phyloP scores from a whole-genome alignment of 495 filamentous ascomycete genomes.

The Penicillium cinerascens region DNA sequence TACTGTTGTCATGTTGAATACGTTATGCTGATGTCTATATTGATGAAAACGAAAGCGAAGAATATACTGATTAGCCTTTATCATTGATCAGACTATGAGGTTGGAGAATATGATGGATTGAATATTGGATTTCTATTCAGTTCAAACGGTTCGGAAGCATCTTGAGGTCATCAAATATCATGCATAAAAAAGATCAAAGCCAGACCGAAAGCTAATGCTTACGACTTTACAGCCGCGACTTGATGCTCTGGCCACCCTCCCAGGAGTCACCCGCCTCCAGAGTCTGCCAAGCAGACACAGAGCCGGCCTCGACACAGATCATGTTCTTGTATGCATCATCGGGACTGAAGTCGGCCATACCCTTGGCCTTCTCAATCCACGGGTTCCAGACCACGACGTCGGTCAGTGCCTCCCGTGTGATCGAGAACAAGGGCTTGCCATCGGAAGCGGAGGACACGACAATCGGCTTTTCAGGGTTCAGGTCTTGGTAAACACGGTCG shows the following conservation, averaged over 20 bases:
- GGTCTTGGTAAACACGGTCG: constrained; percentile 72
- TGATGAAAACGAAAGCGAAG: neutral
- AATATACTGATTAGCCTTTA: neutral
- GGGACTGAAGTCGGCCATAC: constrained; percentile 84
- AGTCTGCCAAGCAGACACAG: constrained; percentile 74
- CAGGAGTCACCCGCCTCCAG: constrained; percentile 84
- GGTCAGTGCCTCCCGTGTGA: constrained; percentile 73
- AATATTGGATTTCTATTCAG: constrained; percentile 3
- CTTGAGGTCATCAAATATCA: constrained; percentile 21
- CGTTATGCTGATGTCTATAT: neutral
- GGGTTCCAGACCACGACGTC: constrained; percentile 98
- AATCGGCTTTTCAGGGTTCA: constrained; percentile 55
- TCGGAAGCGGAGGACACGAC: constrained; percentile 48
- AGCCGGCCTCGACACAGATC: constrained; percentile 90
- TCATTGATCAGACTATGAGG: too few relatives aligned
- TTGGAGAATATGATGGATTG: neutral
- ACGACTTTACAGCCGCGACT: constrained; percentile 25
- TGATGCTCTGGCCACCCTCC: constrained; percentile 82
- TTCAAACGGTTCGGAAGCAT: constrained; percentile 5
- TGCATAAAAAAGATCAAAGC: neutral
- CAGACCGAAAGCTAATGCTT: neutral
- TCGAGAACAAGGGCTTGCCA: constrained; percentile 60
- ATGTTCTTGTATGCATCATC: constrained; percentile 87
- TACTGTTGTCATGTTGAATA: neutral
- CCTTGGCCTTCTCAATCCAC: constrained; percentile 77